phyloP scores from a whole-genome alignment of 768 basidiomycete genomes.

The Tulasnella calospora region DNA sequence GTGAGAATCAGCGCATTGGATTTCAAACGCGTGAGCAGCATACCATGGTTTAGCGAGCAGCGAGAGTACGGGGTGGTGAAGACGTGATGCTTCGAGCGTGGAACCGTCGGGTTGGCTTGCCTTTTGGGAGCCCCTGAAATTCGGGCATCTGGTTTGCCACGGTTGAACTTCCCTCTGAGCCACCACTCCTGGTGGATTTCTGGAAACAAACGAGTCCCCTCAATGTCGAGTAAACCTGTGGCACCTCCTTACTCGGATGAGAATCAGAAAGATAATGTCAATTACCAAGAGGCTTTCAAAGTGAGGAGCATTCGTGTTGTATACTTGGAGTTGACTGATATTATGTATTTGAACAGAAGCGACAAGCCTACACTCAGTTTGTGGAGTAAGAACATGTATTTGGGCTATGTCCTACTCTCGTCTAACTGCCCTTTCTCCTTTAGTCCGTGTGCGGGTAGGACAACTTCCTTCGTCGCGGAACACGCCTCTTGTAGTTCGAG shows the following conservation, averaged over 20 bases:
- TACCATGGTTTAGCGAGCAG: not conserved
- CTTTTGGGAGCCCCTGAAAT: not conserved
- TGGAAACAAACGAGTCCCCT: not conserved
- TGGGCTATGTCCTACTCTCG: not conserved
- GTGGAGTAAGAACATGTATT: slow-evolving; percentile 15
- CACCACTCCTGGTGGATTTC: not conserved
- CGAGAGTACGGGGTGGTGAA: not conserved
- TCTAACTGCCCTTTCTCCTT: not conserved
- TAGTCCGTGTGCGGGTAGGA: slow-evolving; percentile 20
- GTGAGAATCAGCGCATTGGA: not conserved
- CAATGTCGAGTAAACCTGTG: not conserved
- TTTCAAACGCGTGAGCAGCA: not conserved
- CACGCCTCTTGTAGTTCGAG: too few species aligned
- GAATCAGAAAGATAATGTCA: not conserved
- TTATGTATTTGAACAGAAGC: not conserved
- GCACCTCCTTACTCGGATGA: not conserved
- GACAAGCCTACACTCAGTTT: slow-evolving; percentile 18
- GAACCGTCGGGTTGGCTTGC: not conserved
- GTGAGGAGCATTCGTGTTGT: not conserved
- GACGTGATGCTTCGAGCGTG: not conserved
- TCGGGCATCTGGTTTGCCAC: not conserved
- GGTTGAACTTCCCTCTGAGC: not conserved
- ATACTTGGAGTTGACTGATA: not conserved
- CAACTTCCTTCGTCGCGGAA: too few species aligned
- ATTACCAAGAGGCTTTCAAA: slow-evolving; percentile 20